Evolutionary conservation across 2,329 filamentous ascomycete genomes (phyloP).

Genomic region (Didymellaceae sp.): DNA sequence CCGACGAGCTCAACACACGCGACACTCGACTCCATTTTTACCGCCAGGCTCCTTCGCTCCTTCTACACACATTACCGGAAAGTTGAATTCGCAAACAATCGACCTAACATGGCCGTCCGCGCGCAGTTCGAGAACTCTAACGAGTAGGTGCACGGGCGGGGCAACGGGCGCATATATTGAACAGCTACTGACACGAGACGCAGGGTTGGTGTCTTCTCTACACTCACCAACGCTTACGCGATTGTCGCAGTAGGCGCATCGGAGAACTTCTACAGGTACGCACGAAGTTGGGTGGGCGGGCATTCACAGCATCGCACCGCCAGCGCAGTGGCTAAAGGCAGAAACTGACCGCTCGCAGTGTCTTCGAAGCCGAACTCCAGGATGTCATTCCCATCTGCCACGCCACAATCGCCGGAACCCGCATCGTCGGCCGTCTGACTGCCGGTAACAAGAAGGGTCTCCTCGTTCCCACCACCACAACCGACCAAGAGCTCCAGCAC

Average conservation of each 20-base stretch:
- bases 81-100: slow-evolving; percentile 2
- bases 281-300: neutral
- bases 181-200: slow-evolving; percentile 22
- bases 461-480: slow-evolving; percentile 92
- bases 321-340: neutral
- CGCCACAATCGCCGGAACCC: slow-evolving; percentile 93
- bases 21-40: slow-evolving; percentile 7
- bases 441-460: slow-evolving; percentile 97
- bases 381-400: slow-evolving; percentile 97
- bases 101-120: slow-evolving; percentile 58
- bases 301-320: neutral
- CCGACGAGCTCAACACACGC: slow-evolving; percentile 19
- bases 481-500: slow-evolving; percentile 97
- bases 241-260: slow-evolving; percentile 92
- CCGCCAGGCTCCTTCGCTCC: neutral
- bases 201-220: slow-evolving; percentile 95
- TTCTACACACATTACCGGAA: neutral
- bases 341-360: slow-evolving; percentile 57
- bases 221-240: slow-evolving; percentile 96
- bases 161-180: neutral
- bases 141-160: slow-evolving; percentile 66
- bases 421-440: slow-evolving; percentile 94
- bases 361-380: slow-evolving; percentile 97
- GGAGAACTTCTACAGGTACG: slow-evolving; percentile 95
- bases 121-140: slow-evolving; percentile 86